Conservation (phyloP, 352 stramenopile genomes). For the Phytopythium chamaehyphon region DNA sequence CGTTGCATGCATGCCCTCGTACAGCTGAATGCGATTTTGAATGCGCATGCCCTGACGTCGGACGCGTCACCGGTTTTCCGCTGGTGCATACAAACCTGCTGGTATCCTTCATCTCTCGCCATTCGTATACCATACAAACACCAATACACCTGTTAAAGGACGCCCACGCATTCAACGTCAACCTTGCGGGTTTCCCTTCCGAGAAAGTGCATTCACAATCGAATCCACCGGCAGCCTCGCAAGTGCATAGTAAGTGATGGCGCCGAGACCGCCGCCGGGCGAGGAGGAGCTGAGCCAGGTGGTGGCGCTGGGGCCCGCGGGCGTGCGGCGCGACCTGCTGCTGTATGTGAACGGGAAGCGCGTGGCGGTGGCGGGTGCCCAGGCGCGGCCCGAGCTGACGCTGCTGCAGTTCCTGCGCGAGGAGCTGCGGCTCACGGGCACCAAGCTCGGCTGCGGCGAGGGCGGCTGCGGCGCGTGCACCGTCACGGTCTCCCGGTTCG, state of each 20-base stretch:
- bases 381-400: constrained; percentile 69
- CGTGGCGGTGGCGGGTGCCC: constrained; percentile 36
- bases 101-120: too few species aligned
- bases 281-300: constrained; percentile 1
- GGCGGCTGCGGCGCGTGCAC: constrained; percentile 96
- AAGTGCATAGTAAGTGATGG: neutral
- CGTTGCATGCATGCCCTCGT: neutral
- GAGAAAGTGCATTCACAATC: neutral
- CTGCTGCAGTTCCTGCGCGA: constrained; percentile 83
- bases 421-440: constrained; percentile 67
- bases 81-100: constrained; percentile 1
- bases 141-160: constrained; percentile 1
- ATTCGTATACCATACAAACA: neutral
- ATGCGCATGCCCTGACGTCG: neutral
- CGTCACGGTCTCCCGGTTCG: constrained; percentile 88
- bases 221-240: neutral
- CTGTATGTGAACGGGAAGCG: constrained; percentile 77
- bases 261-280: constrained; percentile 2
- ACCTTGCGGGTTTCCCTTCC: too few species aligned
- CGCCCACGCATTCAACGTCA: neutral
- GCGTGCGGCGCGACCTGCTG: constrained; percentile 48
- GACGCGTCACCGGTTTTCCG: neutral
- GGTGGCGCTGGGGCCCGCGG: neutral
- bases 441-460: constrained; percentile 92
- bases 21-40: constrained; percentile 1